Conservation (phyloP, 108 stramenopile genomes). For the Pseudonitzschia multiseries region DNA sequence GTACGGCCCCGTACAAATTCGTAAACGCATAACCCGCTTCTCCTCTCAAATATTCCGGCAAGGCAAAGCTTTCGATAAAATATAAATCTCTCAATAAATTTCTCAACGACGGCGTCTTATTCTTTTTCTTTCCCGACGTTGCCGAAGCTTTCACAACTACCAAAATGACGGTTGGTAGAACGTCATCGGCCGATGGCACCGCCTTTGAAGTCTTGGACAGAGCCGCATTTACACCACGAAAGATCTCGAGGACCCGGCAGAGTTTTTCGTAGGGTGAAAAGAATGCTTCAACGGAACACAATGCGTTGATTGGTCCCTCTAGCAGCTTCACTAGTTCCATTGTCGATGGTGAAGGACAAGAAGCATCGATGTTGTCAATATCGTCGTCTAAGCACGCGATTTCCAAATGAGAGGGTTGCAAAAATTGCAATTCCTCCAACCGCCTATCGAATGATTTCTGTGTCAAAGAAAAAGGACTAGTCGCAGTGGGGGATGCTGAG, state of each 20-base stretch:
- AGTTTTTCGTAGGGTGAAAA: slow-evolving; percentile 77
- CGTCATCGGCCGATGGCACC: slow-evolving; percentile 81
- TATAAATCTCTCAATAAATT: slow-evolving; percentile 46
- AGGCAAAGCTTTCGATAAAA: slow-evolving; percentile 69
- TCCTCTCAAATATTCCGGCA: slow-evolving; percentile 59
- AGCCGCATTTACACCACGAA: slow-evolving; percentile 61
- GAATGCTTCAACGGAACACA: slow-evolving; percentile 51
- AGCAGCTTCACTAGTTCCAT: slow-evolving; percentile 40
- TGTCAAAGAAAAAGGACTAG: slow-evolving; percentile 21
- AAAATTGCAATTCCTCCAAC: slow-evolving; percentile 54
- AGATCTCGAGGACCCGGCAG: slow-evolving; percentile 56
- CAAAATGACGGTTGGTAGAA: slow-evolving; percentile 79
- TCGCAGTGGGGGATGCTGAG: not conserved
- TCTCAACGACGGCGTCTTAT: not conserved
- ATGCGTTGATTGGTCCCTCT: slow-evolving; percentile 45
- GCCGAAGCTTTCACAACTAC: slow-evolving; percentile 62
- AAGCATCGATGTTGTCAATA: not conserved
- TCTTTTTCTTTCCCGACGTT: not conserved
- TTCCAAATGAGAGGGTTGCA: slow-evolving; percentile 74
- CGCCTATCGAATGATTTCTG: slow-evolving; percentile 32
- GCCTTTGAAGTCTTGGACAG: slow-evolving; percentile 51
- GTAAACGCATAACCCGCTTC: slow-evolving; percentile 87
- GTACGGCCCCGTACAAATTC: slow-evolving; percentile 80
- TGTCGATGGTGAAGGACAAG: not conserved
- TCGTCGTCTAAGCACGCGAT: slow-evolving; percentile 55